A percentile compares a stretch with the other conserved stretches of the same genome.
These are phyloP conservation scores for Oryza punctata DNA, from an alignment of 176 grass and related monocot genomes.

Conservation along the genomic window DNA sequence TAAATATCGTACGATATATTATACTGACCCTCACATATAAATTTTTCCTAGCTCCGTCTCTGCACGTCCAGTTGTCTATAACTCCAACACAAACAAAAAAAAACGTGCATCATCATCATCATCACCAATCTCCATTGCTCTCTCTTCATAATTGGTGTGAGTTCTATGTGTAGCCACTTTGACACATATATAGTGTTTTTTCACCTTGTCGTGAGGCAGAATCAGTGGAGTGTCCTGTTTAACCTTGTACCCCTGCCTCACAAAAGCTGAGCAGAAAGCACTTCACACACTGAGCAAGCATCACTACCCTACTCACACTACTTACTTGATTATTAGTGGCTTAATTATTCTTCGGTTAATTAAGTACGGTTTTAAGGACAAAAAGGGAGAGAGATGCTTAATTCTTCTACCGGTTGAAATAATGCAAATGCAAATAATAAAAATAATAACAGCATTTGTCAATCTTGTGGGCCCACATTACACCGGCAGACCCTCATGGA, in stretches of 20 bases:
- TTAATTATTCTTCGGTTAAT: neutral
- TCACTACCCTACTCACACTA: neutral
- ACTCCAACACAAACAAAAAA: neutral
- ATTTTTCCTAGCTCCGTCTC: neutral
- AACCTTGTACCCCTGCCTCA: neutral
- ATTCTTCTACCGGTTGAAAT: neutral
- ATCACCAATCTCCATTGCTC: neutral
- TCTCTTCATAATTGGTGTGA: neutral
- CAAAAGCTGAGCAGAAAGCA: slow-evolving; percentile 28
- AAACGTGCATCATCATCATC: neutral
- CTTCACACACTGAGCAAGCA: neutral
- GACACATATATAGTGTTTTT: neutral
- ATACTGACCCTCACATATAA: neutral
- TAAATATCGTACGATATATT: neutral
- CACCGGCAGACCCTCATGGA: slow-evolving; percentile 25
- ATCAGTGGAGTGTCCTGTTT: slow-evolving; percentile 5
- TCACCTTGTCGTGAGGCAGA: neutral
- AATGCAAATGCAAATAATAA: neutral
- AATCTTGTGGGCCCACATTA: neutral
- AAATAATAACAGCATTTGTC: neutral
- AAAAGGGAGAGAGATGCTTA: neutral
- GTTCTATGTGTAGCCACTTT: neutral
- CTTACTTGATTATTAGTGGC: neutral
- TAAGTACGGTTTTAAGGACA: neutral
- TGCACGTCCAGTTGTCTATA: neutral